Evolutionary conservation across 257 asterid species (phyloP).

Genomic region (Nicotiana benthamiana): DNA sequence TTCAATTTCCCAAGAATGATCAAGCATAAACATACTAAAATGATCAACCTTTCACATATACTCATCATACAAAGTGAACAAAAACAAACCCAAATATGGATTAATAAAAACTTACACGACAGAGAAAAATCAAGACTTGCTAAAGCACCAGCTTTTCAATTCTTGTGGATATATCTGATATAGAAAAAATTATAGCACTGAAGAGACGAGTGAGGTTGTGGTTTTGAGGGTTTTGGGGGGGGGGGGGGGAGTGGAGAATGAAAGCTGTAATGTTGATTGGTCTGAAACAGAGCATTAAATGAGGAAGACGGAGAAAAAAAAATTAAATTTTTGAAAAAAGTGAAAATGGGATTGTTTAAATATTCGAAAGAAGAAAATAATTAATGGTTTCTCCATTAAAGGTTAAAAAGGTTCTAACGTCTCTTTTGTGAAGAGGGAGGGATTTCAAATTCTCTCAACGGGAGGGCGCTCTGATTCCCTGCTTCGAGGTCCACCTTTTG

Average conservation of each 20-base stretch:
- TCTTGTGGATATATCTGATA: neutral
- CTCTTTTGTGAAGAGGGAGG: conserved; percentile 2
- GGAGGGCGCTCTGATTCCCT: neutral
- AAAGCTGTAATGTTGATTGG: neutral
- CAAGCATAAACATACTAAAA: neutral
- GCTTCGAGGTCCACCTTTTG: neutral
- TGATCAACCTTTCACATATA: neutral
- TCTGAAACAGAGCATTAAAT: conserved; percentile 1
- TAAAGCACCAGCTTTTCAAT: neutral
- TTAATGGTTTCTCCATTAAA: neutral
- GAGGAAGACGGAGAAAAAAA: neutral
- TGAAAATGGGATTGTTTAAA: neutral
- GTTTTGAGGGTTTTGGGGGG: no score
- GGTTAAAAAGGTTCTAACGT: conserved; percentile 1
- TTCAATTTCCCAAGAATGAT: neutral
- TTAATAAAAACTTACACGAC: neutral
- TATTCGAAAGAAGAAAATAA: neutral
- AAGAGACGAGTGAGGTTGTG: neutral
- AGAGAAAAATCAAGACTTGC: neutral
- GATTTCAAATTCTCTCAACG: conserved; percentile 6
- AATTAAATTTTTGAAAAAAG: neutral
- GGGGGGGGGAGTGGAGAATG: neutral
- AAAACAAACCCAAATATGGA: neutral
- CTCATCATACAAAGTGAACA: neutral
- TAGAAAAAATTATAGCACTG: neutral